Evolutionary conservation across 306 rosid species (phyloP).

Genomic region (Inga oerstediana): DNA sequence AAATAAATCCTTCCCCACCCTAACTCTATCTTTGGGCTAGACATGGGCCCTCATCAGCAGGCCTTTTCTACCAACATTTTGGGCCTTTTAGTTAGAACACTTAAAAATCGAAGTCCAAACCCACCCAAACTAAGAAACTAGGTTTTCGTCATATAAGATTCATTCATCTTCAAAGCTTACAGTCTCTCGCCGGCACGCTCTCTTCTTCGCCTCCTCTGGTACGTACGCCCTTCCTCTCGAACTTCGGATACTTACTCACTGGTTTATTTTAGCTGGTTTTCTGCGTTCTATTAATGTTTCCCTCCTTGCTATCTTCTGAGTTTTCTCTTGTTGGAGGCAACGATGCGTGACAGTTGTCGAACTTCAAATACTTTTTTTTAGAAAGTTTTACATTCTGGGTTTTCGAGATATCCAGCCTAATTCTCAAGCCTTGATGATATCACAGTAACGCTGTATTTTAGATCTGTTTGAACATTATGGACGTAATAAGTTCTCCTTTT

Average conservation of each 20-base stretch:
- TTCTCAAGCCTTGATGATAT: neutral
- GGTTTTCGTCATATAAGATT: neutral
- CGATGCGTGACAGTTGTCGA: neutral
- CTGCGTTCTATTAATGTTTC: neutral
- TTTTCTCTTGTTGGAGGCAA: neutral
- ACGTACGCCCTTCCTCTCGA: neutral
- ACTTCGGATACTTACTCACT: neutral
- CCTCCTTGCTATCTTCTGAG: neutral
- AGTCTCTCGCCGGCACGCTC: neutral
- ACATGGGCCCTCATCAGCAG: neutral
- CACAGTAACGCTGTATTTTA: neutral
- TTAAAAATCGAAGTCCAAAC: neutral
- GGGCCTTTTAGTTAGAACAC: neutral
- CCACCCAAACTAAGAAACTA: neutral
- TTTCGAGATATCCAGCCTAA: neutral
- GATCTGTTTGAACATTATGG: neutral
- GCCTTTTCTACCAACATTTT: neutral
- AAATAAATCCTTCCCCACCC: neutral
- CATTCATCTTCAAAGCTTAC: neutral
- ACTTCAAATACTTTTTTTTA: neutral
- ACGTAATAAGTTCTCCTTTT: neutral
- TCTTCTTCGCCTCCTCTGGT: slow-evolving; percentile 5
- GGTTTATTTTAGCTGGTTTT: neutral
- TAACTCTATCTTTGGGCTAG: neutral
- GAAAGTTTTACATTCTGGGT: neutral